These are phyloP conservation scores for Aspergillus sp. DNA, from an alignment of 2,329 filamentous ascomycete species.

Conservation along the genomic window DNA sequence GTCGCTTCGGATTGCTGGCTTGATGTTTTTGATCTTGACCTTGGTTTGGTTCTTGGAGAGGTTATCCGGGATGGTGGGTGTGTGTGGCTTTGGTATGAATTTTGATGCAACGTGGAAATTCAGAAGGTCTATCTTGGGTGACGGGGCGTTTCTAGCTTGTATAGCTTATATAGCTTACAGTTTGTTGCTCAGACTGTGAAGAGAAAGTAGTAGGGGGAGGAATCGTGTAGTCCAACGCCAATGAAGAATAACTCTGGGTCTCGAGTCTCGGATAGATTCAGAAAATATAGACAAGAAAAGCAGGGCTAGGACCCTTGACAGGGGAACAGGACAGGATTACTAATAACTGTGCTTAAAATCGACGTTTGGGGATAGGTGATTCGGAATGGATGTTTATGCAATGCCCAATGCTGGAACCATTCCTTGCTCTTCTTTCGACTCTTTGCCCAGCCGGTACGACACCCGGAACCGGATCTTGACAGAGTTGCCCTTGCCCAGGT, in stretches of 20 bases:
- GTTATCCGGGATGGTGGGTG: too few relatives aligned
- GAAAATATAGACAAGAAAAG: conserved; percentile 20
- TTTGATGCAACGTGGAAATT: too few relatives aligned
- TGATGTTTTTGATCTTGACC: too few relatives aligned
- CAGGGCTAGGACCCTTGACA: background rate
- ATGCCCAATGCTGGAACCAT: conserved; percentile 81
- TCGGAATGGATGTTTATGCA: conserved; percentile 49
- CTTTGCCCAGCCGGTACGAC: conserved; percentile 71
- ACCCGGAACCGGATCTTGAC: conserved; percentile 91
- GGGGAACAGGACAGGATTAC: background rate
- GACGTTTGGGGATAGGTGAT: background rate
- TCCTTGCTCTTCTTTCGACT: conserved; percentile 75
- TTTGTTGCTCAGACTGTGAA: background rate
- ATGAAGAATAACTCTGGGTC: background rate
- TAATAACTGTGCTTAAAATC: background rate
- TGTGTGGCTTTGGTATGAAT: too few relatives aligned
- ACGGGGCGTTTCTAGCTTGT: background rate
- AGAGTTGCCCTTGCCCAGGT: conserved; percentile 72
- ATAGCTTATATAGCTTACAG: background rate
- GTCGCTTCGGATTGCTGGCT: too few relatives aligned
- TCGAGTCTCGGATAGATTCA: background rate
- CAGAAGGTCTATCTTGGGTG: too few relatives aligned
- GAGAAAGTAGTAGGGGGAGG: background rate
- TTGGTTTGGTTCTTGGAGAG: too few relatives aligned
- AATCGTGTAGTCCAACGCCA: background rate